phyloP scores from a whole-genome alignment of 2,329 filamentous ascomycete genomes.

The Onygenales sp. region DNA sequence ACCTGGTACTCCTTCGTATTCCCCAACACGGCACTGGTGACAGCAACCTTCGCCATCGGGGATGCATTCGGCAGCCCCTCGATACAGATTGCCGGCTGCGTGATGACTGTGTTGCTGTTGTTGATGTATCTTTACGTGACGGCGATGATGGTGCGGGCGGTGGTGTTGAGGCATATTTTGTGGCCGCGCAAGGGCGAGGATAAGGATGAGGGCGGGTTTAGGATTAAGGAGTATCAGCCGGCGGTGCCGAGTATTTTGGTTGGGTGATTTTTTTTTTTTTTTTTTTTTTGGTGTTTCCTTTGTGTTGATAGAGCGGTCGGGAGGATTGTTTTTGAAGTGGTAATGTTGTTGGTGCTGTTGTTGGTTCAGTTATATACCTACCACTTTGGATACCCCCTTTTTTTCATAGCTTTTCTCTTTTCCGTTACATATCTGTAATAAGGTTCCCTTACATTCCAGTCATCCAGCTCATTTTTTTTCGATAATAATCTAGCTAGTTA shows the following conservation, averaged over 20 bases:
- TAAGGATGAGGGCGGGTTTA: slow-evolving; percentile 52
- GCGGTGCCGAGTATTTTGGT: neutral
- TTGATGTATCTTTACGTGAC: slow-evolving; percentile 61
- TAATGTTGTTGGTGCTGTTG: too few species aligned
- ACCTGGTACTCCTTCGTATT: slow-evolving; percentile 80
- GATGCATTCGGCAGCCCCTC: slow-evolving; percentile 49
- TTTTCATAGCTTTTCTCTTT: too few species aligned
- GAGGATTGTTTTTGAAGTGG: neutral
- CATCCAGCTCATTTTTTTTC: too few species aligned
- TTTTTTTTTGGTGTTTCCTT: neutral
- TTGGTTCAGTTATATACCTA: too few species aligned
- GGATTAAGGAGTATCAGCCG: slow-evolving; percentile 23
- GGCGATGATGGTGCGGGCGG: slow-evolving; percentile 59
- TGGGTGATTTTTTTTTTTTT: neutral
- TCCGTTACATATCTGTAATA: too few species aligned
- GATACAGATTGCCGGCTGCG: slow-evolving; percentile 58
- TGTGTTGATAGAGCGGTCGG: neutral
- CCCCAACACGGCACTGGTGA: slow-evolving; percentile 65
- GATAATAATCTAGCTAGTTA: too few species aligned
- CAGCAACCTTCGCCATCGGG: slow-evolving; percentile 63
- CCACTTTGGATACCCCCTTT: too few species aligned
- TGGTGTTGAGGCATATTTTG: slow-evolving; percentile 57
- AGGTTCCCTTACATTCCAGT: too few species aligned
- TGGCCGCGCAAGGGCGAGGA: slow-evolving; percentile 67
- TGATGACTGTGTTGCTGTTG: slow-evolving; percentile 57